Percentiles rank a stretch among this genome's conserved stretches.
Evolutionary conservation across 208 protist genomes (phyloP).

Genomic region (Strigomonas culicis): DNA sequence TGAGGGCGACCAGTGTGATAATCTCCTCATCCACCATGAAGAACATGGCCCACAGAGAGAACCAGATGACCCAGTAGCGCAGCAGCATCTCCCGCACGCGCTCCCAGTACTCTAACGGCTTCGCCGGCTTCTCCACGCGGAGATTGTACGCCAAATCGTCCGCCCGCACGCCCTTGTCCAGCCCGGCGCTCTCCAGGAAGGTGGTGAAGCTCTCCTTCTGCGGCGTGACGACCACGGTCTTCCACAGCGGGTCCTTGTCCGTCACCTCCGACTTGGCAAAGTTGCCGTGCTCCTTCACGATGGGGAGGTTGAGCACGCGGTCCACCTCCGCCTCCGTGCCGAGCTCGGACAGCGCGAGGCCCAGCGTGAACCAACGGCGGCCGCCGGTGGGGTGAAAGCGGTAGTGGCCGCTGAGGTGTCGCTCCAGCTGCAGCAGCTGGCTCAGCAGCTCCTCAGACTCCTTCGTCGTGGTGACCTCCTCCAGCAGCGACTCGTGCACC

Average conservation of each 20-base stretch:
- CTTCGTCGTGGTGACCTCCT: slow-evolving; percentile 36
- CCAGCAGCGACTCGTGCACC: slow-evolving; percentile 56
- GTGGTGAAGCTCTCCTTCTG: slow-evolving; percentile 38
- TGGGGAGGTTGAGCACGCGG: slow-evolving; percentile 63
- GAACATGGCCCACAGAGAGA: slow-evolving; percentile 82
- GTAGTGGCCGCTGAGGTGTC: slow-evolving; percentile 67
- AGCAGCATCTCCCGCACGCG: slow-evolving; percentile 69
- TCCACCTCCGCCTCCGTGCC: slow-evolving; percentile 67
- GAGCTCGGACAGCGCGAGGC: slow-evolving; percentile 70
- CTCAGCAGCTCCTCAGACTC: slow-evolving; percentile 77
- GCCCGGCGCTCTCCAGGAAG: slow-evolving; percentile 50
- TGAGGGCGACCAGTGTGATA: slow-evolving; percentile 76
- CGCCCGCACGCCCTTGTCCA: slow-evolving; percentile 19
- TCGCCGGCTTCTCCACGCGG: slow-evolving; percentile 68
- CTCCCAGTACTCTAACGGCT: slow-evolving; percentile 74
- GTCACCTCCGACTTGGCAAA: slow-evolving; percentile 32
- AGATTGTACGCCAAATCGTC: slow-evolving; percentile 46
- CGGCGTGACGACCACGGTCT: slow-evolving; percentile 54
- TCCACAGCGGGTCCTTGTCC: slow-evolving; percentile 73
- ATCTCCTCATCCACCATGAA: slow-evolving; percentile 92
- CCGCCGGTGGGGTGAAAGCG: slow-evolving; percentile 73
- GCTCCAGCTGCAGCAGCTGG: slow-evolving; percentile 78
- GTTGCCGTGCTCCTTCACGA: slow-evolving; percentile 73
- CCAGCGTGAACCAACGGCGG: slow-evolving; percentile 74
- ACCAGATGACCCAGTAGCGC: slow-evolving; percentile 88